These are phyloP conservation scores for Claviceps sp. DNA, from an alignment of 2,329 filamentous ascomycete genomes.

Conservation along the genomic window DNA sequence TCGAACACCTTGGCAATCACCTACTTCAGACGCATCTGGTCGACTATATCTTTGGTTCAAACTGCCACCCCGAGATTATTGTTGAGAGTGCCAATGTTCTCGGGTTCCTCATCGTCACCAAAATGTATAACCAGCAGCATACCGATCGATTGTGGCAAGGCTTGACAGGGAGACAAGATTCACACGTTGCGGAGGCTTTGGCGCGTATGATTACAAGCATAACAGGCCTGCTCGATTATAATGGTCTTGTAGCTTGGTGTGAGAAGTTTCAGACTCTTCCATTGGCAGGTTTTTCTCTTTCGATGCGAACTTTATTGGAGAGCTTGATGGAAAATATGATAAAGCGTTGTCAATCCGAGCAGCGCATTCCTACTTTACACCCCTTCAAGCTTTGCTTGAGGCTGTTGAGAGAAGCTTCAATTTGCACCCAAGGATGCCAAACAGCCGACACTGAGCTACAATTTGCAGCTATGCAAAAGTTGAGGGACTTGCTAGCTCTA, in stretches of 20 bases:
- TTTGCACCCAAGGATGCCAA: constrained; percentile 36
- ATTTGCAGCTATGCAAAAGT: constrained; percentile 45
- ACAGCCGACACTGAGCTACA: constrained; percentile 50
- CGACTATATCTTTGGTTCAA: constrained; percentile 77
- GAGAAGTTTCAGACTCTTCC: constrained; percentile 55
- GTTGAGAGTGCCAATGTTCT: constrained; percentile 70
- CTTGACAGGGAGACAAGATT: constrained; percentile 68
- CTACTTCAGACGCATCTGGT: constrained; percentile 59
- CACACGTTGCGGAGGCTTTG: constrained; percentile 69
- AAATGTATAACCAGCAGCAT: constrained; percentile 55
- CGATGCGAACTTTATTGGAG: constrained; percentile 50
- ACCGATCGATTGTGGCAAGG: constrained; percentile 77
- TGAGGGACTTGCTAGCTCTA: constrained; percentile 44
- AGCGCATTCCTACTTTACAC: constrained; percentile 21
- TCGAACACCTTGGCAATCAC: constrained; percentile 56
- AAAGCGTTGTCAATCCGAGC: constrained; percentile 27
- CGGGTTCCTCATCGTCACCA: constrained; percentile 72
- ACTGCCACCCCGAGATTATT: constrained; percentile 85
- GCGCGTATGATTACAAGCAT: constrained; percentile 47
- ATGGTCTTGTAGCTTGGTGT: constrained; percentile 50
- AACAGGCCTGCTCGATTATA: constrained; percentile 32
- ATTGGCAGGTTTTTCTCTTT: constrained; percentile 45
- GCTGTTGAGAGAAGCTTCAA: constrained; percentile 58
- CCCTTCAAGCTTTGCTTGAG: constrained; percentile 45
- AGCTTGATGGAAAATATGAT: constrained; percentile 37